phyloP scores from a whole-genome alignment of 2,329 filamentous ascomycete genomes.

The Fusarium sp. region DNA sequence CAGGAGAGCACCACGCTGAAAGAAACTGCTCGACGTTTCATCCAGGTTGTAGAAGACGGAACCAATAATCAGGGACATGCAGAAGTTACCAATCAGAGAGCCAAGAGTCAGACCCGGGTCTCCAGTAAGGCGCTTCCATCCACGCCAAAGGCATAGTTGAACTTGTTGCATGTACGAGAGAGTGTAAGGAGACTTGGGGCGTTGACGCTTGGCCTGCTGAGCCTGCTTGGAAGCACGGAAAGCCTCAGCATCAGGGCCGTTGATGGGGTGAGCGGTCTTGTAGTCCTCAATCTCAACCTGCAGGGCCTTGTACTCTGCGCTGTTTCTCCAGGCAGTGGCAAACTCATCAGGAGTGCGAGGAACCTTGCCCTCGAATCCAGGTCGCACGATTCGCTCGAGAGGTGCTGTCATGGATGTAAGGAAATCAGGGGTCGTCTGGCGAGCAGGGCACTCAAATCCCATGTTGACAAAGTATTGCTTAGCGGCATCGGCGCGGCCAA shows the following conservation, averaged over 20 bases:
- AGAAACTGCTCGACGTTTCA: constrained; percentile 76
- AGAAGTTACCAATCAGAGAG: constrained; percentile 75
- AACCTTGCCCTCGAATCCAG: constrained; percentile 65
- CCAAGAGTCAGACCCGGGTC: constrained; percentile 80
- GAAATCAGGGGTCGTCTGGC: constrained; percentile 77
- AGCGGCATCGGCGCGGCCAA: constrained; percentile 69
- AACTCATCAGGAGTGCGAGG: constrained; percentile 72
- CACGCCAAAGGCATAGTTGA: constrained; percentile 81
- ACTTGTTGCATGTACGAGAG: constrained; percentile 82
- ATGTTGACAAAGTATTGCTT: constrained; percentile 73
- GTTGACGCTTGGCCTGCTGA: constrained; percentile 68
- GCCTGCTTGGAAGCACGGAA: constrained; percentile 66
- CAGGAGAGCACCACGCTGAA: constrained; percentile 79
- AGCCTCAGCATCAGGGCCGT: constrained; percentile 65
- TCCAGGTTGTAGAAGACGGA: constrained; percentile 84
- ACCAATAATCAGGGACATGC: constrained; percentile 80
- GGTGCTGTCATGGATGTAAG: constrained; percentile 75
- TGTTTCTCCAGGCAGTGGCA: constrained; percentile 67
- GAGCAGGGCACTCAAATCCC: constrained; percentile 73
- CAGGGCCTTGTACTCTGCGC: constrained; percentile 61
- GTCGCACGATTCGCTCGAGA: constrained; percentile 64
- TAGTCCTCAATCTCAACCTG: constrained; percentile 67
- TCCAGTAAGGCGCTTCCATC: constrained; percentile 78
- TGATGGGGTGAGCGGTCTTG: constrained; percentile 63
- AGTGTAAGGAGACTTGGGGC: constrained; percentile 82